Percentiles rank a stretch among this genome's conserved stretches.
These are phyloP conservation scores for Clathrospora elynae DNA, from an alignment of 2,329 filamentous ascomycete genomes.

Conservation along the genomic window DNA sequence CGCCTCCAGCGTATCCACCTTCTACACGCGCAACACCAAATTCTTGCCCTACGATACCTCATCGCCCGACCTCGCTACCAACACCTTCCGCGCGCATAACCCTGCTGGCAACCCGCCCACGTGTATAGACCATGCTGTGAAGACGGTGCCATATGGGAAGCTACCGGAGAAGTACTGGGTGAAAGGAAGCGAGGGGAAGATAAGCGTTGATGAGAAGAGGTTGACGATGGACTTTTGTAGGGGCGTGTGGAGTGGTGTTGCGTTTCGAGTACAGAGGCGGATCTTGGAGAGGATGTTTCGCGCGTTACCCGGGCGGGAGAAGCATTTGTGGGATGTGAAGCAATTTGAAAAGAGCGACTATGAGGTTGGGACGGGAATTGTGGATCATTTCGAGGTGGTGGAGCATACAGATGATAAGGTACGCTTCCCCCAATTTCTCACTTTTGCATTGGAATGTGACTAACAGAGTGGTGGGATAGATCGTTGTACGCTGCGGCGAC, in stretches of 20 bases:
- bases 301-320: conserved; percentile 36
- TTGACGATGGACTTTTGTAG: conserved; percentile 47
- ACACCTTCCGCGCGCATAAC: conserved; percentile 36
- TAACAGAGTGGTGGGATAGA: conserved; percentile 28
- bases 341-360: conserved; percentile 43
- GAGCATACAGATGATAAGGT: conserved; percentile 46
- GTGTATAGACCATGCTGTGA: conserved; percentile 47
- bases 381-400: conserved; percentile 51
- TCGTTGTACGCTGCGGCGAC: conserved; percentile 48
- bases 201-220: conserved; percentile 34
- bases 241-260: conserved; percentile 46
- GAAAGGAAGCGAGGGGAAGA: conserved; percentile 12
- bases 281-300: conserved; percentile 46
- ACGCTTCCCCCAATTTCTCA: conserved; percentile 6
- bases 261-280: conserved; percentile 44
- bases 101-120: conserved; percentile 41
- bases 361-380: conserved; percentile 44
- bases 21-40: conserved; percentile 44
- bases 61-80: conserved; percentile 32
- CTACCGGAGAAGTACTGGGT: conserved; percentile 34
- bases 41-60: conserved; percentile 45
- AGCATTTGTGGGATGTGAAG: conserved; percentile 44
- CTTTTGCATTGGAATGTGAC: background rate
- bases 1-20: conserved; percentile 44
- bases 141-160: conserved; percentile 42